Base-by-base conservation (phyloP, 2,329 filamentous ascomycete species). In the Fusarium begoniae region DNA sequence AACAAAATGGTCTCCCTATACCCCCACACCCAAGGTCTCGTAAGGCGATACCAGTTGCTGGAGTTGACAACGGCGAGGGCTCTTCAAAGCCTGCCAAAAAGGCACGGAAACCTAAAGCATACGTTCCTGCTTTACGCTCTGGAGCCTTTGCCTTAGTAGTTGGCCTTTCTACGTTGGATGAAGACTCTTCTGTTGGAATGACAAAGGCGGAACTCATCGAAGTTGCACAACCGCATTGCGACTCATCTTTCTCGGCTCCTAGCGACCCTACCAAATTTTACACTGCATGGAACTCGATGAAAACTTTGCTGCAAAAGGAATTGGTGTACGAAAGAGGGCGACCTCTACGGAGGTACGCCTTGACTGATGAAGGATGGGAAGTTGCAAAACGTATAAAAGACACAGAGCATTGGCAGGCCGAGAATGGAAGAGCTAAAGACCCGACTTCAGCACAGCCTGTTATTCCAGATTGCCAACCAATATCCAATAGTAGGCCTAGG, bases 211-310 rank as follows among this genome's bases (percentile, higher is more conserved):
- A 93, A 64, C 82, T 95, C 6, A 91, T 95, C 51, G 90, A 91
- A 67, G 83, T 87, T 18, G 92, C 93, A 2, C 92, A 96, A 77
- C 89, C 89, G 12, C 86, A 93, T 79, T 94, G 91, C 76, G 92
- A 95, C 78, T 84, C 91, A 5, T 95, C 93, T 0, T 95, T 94
- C 76, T 92, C 88, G 0, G 90, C 88, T 0, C 91, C 92, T 1
- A 86, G 84, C 45, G 91, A 94, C 61, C 85, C 92, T 1, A 91
- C 87, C 17, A 92, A 91, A 64, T 93, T 89, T 76, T 93, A 94
- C 76, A 96, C 93, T 0, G 94, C 94, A 0, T 96, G 93, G 93
- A 92, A 89, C 77, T 94, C 93, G 4, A 95, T 96, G 88, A 94
- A 93, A 79, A 94, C 92, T 0, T 83, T 96, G 38, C 75, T 91